Base-by-base conservation (phyloP, 164 flowering plant genomes). In the Chimonanthus praecox region DNA sequence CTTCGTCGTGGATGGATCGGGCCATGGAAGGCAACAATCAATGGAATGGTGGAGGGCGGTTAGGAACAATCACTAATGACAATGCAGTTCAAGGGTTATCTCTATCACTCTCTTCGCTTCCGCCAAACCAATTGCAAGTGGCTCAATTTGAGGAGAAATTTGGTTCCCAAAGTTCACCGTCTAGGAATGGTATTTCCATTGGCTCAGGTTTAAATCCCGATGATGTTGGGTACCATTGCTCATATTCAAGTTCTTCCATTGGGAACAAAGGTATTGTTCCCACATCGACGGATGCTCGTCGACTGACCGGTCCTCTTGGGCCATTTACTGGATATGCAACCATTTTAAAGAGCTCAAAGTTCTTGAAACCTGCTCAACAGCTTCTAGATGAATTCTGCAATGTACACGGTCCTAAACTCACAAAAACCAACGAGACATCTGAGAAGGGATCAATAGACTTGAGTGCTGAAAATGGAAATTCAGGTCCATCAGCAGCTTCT, bases 241-340 rank as follows among this genome's bases (percentile, higher is more conserved):
- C 78, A 6, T 44, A 63, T 44, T 33, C 71, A 4, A 84, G 73
- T 46, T 74, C 82, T 16, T 48, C 78, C 1, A 54, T 49, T 50
- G 58, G 70, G 13, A 72, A 74, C 67, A 81, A 72, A 80, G 77
- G 70, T 46, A 49, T 77, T 7, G 76, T 68, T 20, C 82, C 84
- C 16, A 63, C 79, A 54, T 78, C 88, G 11, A 51, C 58, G 60
- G 79, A 72, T 71, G 70, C 78, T 47, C 82, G 80, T 43, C 76
- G 85, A 6, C 71, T 49, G 47, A 76, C 78, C 0, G 97, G 96
- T 15, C 98, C 98, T 9, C 90, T 94, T 33, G 98, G 98, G 65
- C 98, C 98, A 4, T 94, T 94, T 76, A 94, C 97, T 47, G 98
- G 98, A 1, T 94, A 94, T 70, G 89, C 97, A 44, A 84, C 92